Percentiles rank a stretch among this genome's conserved stretches.
Conservation (phyloP, 176 grass and related monocot species). For the Guadua angustifolia region DNA sequence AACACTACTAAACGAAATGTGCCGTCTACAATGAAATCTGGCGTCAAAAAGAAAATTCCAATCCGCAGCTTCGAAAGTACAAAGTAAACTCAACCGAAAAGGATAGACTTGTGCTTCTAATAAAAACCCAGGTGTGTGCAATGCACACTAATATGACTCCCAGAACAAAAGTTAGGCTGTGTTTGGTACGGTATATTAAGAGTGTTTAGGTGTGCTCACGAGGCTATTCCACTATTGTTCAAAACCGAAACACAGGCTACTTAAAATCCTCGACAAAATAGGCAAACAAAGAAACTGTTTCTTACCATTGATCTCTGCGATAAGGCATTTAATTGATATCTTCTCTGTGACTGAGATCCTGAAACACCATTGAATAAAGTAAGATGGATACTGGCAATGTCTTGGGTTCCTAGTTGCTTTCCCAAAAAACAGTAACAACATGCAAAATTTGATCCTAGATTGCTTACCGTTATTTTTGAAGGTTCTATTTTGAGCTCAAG, state of each 20-base stretch:
- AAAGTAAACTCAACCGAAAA: no score
- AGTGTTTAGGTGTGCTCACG: neutral
- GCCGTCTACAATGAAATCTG: no score
- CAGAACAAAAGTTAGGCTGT: no score
- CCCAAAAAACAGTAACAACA: neutral
- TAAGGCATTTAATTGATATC: slow-evolving; percentile 36
- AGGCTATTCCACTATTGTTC: neutral
- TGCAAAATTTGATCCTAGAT: neutral
- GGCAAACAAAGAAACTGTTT: neutral
- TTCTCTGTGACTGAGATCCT: slow-evolving; percentile 29
- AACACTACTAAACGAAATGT: no score
- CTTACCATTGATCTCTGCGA: slow-evolving; percentile 35
- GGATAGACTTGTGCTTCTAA: no score
- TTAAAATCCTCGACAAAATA: neutral
- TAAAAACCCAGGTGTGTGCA: no score
- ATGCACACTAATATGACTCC: no score
- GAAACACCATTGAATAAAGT: slow-evolving; percentile 19
- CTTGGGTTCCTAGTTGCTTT: neutral
- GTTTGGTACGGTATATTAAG: no score
- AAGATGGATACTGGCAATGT: neutral
- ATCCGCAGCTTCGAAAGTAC: no score
- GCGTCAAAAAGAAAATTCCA: no score
- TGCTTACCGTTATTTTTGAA: slow-evolving; percentile 26
- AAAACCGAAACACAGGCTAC: neutral
- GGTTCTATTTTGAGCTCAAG: slow-evolving; percentile 21